Percentiles rank a stretch among this genome's conserved stretches.
Conservation (phyloP, 2,329 filamentous ascomycete genomes). For the Didymella pinodella region DNA sequence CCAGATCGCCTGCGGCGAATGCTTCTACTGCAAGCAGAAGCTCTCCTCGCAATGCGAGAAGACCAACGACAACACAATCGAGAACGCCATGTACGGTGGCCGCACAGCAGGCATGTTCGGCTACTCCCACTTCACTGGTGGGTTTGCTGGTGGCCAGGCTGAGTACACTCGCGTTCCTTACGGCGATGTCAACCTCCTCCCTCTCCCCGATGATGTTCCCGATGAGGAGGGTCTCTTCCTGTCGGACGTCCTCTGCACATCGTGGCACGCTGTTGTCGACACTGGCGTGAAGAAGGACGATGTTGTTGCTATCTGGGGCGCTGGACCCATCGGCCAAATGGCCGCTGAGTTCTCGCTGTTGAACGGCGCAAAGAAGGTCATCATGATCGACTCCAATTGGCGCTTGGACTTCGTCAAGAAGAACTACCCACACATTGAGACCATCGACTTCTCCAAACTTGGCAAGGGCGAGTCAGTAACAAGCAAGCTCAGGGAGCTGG, state of each 20-base stretch:
- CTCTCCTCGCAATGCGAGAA: conserved; percentile 80
- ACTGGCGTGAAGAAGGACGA: conserved; percentile 81
- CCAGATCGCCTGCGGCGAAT: conserved; percentile 76
- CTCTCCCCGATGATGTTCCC: conserved; percentile 78
- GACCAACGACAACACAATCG: conserved; percentile 76
- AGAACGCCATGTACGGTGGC: conserved; percentile 79
- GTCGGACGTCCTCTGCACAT: conserved; percentile 80
- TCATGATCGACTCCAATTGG: conserved; percentile 79
- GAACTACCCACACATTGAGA: conserved; percentile 71
- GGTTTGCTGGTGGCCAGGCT: conserved; percentile 86
- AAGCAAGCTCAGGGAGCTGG: conserved; percentile 75
- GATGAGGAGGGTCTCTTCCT: conserved; percentile 86
- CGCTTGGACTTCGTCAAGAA: conserved; percentile 73
- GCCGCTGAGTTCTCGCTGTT: conserved; percentile 70
- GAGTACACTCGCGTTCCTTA: conserved; percentile 85
- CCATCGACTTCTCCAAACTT: conserved; percentile 73
- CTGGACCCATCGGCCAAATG: conserved; percentile 85
- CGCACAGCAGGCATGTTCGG: conserved; percentile 72
- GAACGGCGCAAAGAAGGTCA: conserved; percentile 78
- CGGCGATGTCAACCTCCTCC: conserved; percentile 81
- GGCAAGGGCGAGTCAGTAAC: conserved; percentile 71
- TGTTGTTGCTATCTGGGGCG: conserved; percentile 85
- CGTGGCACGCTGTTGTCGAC: conserved; percentile 83
- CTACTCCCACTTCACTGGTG: conserved; percentile 76
- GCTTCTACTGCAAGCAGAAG: conserved; percentile 81